phyloP scores from a whole-genome alignment of 306 rosid genomes.

The Vicia sativa region DNA sequence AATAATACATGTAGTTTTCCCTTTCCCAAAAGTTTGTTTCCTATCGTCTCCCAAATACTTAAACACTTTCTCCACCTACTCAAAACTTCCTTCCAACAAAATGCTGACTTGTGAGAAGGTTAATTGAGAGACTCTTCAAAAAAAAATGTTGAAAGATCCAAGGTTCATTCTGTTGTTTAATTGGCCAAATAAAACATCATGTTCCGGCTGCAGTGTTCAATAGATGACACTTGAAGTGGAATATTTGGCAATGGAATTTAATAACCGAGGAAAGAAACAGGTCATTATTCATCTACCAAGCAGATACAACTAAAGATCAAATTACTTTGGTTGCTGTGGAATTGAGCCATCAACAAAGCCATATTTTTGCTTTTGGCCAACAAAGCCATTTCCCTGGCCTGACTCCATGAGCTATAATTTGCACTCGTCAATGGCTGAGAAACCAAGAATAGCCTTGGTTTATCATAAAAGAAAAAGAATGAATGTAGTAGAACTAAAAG shows the following conservation, averaged over 20 bases:
- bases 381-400: background rate
- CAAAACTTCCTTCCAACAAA: too few relatives aligned
- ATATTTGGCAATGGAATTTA: background rate
- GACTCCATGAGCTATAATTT: background rate
- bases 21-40: too few relatives aligned
- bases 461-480: background rate
- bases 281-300: background rate
- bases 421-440: background rate
- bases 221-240: background rate
- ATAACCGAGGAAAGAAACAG: too few relatives aligned
- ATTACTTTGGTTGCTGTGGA: background rate
- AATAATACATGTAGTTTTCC: too few relatives aligned
- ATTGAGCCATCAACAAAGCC: background rate
- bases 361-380: background rate
- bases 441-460: background rate
- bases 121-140: too few relatives aligned
- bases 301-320: constrained; percentile 3
- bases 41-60: too few relatives aligned
- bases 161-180: too few relatives aligned
- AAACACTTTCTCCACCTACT: too few relatives aligned
- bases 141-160: too few relatives aligned
- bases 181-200: background rate
- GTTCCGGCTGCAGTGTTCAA: background rate
- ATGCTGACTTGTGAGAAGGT: too few relatives aligned
- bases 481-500: constrained; percentile 5